Percentiles rank a stretch among this genome's conserved stretches.
These are phyloP conservation scores for Globisporangium middletonii DNA, from an alignment of 352 stramenopile genomes.

Conservation along the genomic window DNA sequence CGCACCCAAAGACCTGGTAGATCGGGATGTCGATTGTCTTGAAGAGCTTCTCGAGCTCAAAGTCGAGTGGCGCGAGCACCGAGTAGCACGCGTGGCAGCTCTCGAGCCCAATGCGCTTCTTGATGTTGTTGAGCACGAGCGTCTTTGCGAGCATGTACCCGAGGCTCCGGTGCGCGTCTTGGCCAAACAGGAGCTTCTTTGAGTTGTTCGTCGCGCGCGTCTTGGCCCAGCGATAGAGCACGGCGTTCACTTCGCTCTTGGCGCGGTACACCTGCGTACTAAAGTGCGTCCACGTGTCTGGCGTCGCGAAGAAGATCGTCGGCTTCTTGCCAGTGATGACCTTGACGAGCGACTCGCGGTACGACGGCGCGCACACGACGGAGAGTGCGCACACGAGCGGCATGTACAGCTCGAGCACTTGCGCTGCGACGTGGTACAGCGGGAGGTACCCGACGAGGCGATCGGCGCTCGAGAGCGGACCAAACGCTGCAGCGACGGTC, in stretches of 20 bases:
- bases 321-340: constrained; percentile 50
- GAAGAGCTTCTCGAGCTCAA: constrained; percentile 76
- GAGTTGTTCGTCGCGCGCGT: constrained; percentile 71
- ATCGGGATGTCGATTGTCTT: constrained; percentile 81
- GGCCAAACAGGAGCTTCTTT: constrained; percentile 62
- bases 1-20: constrained; percentile 67
- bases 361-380: constrained; percentile 57
- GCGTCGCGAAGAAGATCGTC: constrained; percentile 75
- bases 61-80: constrained; percentile 67
- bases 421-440: constrained; percentile 55
- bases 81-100: constrained; percentile 72
- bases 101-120: constrained; percentile 73
- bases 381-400: constrained; percentile 51
- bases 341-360: constrained; percentile 33
- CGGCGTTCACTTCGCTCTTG: constrained; percentile 68
- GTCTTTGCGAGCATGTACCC: constrained; percentile 77
- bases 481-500: constrained; percentile 53
- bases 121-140: constrained; percentile 74
- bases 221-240: constrained; percentile 76
- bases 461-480: constrained; percentile 37
- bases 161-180: constrained; percentile 44
- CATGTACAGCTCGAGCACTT: constrained; percentile 75
- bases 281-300: constrained; percentile 64
- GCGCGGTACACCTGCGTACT: constrained; percentile 61
- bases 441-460: constrained; percentile 64